These are phyloP conservation scores for Paxillus ammoniavirescens DNA, from an alignment of 768 basidiomycete genomes.

Conservation along the genomic window DNA sequence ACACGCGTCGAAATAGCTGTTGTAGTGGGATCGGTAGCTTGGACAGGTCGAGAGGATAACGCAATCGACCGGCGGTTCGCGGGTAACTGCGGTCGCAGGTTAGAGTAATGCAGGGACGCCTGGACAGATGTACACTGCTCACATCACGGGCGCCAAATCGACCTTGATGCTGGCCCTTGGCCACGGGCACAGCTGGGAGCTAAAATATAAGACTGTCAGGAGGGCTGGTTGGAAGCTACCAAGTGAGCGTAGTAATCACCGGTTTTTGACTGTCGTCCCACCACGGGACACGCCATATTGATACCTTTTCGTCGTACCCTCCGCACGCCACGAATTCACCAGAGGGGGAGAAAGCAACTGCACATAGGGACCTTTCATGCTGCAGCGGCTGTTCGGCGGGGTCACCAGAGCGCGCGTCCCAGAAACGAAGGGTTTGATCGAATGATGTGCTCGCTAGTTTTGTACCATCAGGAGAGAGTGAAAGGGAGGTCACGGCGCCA, in stretches of 20 bases:
- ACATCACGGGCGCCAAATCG: no score
- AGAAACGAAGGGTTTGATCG: conserved; percentile 8
- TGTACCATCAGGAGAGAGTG: background rate
- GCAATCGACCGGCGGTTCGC: no score
- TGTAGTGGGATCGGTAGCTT: no score
- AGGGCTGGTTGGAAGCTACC: no score
- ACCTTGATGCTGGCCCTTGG: no score
- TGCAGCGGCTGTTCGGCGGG: background rate
- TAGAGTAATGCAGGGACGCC: no score
- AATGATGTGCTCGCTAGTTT: conserved; percentile 4
- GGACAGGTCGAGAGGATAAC: no score
- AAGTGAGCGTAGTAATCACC: background rate
- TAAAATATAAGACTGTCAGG: no score
- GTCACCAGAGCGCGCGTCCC: conserved; percentile 4
- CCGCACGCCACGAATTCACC: background rate
- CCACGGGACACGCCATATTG: background rate
- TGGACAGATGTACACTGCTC: no score
- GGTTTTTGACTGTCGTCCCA: background rate
- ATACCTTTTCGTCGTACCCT: background rate
- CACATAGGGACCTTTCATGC: background rate
- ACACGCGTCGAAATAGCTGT: no score
- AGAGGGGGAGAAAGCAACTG: background rate
- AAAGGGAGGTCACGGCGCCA: background rate
- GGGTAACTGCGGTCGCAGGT: no score
- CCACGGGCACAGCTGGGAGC: no score